Percentiles rank a stretch among this genome's conserved stretches.
Evolutionary conservation across 1,284 basidiomycete species (phyloP).

Genomic region (Neotropicomus parvogracilis): DNA sequence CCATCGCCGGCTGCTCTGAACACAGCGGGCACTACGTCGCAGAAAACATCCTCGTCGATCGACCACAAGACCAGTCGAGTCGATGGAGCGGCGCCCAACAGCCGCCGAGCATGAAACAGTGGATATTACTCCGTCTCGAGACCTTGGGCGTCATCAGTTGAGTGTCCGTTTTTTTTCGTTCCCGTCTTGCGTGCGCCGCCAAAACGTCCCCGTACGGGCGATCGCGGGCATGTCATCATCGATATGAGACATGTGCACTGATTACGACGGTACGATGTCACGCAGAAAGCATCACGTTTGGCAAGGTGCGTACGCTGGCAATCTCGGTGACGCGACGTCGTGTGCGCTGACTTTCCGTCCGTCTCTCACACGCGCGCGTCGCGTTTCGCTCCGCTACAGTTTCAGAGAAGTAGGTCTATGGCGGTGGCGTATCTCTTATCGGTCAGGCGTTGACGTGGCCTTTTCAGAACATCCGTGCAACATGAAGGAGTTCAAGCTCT

Average conservation of each 20-base stretch:
- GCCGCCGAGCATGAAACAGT: constrained; percentile 54
- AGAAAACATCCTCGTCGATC: constrained; percentile 64
- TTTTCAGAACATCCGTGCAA: constrained; percentile 70
- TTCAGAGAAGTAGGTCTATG: constrained; percentile 47
- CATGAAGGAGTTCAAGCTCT: constrained; percentile 75
- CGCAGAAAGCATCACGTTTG: constrained; percentile 69
- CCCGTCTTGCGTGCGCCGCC: no score
- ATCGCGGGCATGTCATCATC: no score
- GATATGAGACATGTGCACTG: background rate
- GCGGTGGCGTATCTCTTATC: background rate
- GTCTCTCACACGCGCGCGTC: no score
- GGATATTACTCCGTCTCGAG: constrained; percentile 66
- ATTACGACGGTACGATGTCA: background rate
- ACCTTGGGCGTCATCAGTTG: constrained; percentile 60
- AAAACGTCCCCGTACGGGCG: no score
- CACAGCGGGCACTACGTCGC: constrained; percentile 67
- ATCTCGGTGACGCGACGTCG: no score
- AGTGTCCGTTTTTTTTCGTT: constrained; percentile 31
- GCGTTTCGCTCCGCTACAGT: constrained; percentile 44
- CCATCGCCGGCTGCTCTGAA: constrained; percentile 59
- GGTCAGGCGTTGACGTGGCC: background rate
- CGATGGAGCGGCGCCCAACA: constrained; percentile 69
- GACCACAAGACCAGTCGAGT: constrained; percentile 59
- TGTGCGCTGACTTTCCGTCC: no score
- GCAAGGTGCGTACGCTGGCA: constrained; percentile 58